Evolutionary conservation across 2,329 filamentous ascomycete genomes (phyloP).

Genomic region (Beauveria medogensis): DNA sequence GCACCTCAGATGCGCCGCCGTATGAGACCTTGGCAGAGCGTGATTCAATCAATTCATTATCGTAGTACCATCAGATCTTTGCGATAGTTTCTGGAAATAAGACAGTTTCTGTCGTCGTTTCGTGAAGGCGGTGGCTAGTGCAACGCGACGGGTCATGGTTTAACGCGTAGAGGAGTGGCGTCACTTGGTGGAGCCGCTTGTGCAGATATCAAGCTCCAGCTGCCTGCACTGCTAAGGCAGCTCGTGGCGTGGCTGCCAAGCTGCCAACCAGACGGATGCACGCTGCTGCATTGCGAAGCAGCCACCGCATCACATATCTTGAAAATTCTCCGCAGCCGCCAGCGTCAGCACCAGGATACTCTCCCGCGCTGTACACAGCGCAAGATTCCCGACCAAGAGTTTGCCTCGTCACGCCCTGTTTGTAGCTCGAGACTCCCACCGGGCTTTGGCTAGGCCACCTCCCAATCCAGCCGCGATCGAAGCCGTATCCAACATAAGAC

Average conservation of each 20-base stretch:
- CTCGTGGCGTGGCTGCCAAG: neutral
- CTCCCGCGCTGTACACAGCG: neutral
- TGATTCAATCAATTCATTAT: neutral
- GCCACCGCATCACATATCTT: constrained; percentile 2
- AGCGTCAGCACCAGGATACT: neutral
- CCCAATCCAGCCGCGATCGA: neutral
- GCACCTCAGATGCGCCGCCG: neutral
- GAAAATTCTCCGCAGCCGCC: neutral
- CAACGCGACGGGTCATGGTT: neutral
- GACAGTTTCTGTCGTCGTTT: neutral
- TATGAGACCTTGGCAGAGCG: neutral
- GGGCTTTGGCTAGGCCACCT: neutral
- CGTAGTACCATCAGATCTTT: neutral
- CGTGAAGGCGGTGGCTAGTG: neutral
- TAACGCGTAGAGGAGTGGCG: constrained; percentile 10
- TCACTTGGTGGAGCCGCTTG: constrained; percentile 7
- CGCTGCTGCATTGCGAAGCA: constrained; percentile 1
- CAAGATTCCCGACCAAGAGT: neutral
- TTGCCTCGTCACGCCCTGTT: neutral
- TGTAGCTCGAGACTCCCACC: neutral
- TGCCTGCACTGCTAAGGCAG: neutral
- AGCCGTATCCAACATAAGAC: neutral
- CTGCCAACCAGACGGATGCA: neutral
- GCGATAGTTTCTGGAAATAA: neutral
- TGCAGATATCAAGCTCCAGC: constrained; percentile 1